Conservation (phyloP, 2,329 filamentous ascomycete species). For the Penicillium vulpinum region DNA sequence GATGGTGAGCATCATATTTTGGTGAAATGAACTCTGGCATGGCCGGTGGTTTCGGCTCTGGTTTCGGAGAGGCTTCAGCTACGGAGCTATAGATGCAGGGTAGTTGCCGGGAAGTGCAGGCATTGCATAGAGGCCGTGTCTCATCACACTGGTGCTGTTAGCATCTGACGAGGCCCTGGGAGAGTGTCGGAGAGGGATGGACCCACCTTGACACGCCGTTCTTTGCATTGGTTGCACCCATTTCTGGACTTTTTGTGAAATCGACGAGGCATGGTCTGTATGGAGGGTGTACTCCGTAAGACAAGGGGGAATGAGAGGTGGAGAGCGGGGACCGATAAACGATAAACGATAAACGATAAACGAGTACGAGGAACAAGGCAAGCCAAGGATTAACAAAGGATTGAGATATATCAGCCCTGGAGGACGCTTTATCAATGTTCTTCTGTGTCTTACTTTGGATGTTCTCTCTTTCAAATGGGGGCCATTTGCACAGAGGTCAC, state of each 20-base stretch:
- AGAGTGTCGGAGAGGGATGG: not conserved
- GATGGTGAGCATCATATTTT: not conserved
- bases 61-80: not conserved
- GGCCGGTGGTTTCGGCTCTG: not conserved
- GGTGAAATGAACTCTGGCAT: not conserved
- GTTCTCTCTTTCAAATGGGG: too few species aligned
- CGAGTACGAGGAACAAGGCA: not conserved
- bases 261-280: not conserved
- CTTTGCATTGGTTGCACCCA: not conserved
- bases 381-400: too few species aligned
- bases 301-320: not conserved
- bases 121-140: not conserved
- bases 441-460: too few species aligned
- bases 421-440: too few species aligned
- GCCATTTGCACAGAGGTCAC: too few species aligned
- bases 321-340: not conserved
- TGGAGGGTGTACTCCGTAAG: too few species aligned
- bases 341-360: not conserved
- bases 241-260: not conserved
- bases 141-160: slow-evolving; percentile 6
- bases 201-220: not conserved
- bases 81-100: not conserved
- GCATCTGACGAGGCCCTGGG: not conserved
- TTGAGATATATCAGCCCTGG: too few species aligned
- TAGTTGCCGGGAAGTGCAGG: slow-evolving; percentile 1